Evolutionary conservation across 2,329 filamentous ascomycete species (phyloP), one percentile per base, ranked within the genome.

Genomic region (Colletotrichum sp.): DNA sequence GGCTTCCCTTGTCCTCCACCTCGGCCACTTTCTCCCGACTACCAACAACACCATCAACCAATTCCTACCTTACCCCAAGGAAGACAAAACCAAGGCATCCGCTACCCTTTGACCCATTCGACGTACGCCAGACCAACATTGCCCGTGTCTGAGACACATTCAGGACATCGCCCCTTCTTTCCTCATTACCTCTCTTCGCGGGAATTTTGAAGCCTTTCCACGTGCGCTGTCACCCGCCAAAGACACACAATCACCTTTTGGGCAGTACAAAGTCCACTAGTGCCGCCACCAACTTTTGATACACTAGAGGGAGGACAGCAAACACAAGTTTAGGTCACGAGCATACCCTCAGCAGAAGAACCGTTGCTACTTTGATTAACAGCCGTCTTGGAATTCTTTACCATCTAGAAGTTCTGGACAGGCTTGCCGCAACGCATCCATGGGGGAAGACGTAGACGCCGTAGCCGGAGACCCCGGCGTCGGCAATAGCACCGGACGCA

Each of bases 361-460:
- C n/a, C 34, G 16, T 15, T 26, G 9, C n/a, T 52, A 10, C 18
- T 34, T 7, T n/a, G 21, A 44, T 34, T 3, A 60, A 30, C 12
- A 39, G 16, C 15, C 39, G 18, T 15, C 30, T 12, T 15, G 6
- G 44, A 49, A 49, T 49, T 49, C n/a, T 49, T n/a, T 7, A 21
- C 44, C 3, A 21, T 10, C 44, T 49, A n/a, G 44, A 49, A 13
- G 9, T 49, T 49, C 44, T 21, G 44, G 44, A 49, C 18, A 21
- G 44, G 44, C 44, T 21, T 49, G 44, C n/a, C 44, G 10, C 44
- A n/a, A 49, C 6, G 24, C 28, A 59, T 24, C 49, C 57, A 76
- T 76, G 74, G 74, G 70, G 24, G 65, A 68, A 60, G 74, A 74
- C 74, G 70, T 76, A 30, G 57, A 62, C 44, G 64, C 70, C 34